Evolutionary conservation across 371 early-diverging fungal species (phyloP), one percentile per base, ranked within the genome.

Genomic region (Mucor indicus): DNA sequence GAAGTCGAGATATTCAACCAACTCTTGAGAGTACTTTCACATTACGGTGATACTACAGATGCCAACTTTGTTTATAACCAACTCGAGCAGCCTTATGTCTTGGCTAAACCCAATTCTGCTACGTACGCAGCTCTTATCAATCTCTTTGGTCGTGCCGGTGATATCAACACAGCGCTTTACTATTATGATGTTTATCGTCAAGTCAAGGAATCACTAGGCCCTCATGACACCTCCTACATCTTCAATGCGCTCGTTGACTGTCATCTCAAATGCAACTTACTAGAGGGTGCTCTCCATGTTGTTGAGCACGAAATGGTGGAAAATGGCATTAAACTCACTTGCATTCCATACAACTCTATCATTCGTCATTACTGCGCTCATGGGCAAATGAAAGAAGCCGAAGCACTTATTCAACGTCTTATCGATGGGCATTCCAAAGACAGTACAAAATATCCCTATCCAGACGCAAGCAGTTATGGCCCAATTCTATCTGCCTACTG

Each of bases 91-190:
- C 40, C 54, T 33, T 16, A 25, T 37, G 51, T 60, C 4, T 38
- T 57, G 1, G 55, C 65, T 8, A 35, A 41, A 1, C 66, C 74
- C 24, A 69, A 59, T 9, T 52, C 75, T 5, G 68, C 62, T 17
- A 79, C 79, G 2, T 79, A 57, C 63, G 74, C 76, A 22, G 74
- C 74, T 10, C 58, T 79, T 25, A 72, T 79, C 36, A 69, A 68
- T 31, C 48, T 75, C 21, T 72, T 75, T 59, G 77, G 79, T 10
- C 62, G 72, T 25, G 67, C 63, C 8, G 73, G 77, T 33, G 72
- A 76, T 48, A 29, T 76, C 3, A 23, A 48, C 8, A 50, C 64
- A 24, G 67, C 76, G 11, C 47, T 67, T 16, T 35, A 53, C 17
- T 74, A 70, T 35, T 74, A 68, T 54, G 47, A 51, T 6, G 57